Evolutionary conservation across 306 rosid genomes (phyloP), one percentile per base, ranked within the genome.

Genomic region (Nissolia schottii): DNA sequence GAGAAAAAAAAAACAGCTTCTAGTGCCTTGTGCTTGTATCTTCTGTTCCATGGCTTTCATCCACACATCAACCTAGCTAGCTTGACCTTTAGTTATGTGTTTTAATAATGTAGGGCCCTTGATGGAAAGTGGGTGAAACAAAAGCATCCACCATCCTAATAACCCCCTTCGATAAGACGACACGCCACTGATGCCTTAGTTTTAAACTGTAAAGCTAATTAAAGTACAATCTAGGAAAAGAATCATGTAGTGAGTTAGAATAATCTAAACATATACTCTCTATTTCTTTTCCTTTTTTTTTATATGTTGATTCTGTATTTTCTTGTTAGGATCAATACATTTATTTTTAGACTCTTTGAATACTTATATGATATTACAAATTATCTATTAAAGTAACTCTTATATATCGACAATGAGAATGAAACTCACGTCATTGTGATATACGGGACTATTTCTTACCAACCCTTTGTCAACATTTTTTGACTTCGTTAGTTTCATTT

Each of bases 51-150:
- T 76, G 45, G 48, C 70, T 80, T 80, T 56, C 79, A 76, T 79
- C 75, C 81, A 57, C 88, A 77, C 76, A 81, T 66, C 43, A 71
- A 76, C 79, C 62, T 64, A 65, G n/a, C n/a, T n/a, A n/a, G n/a
- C 15, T 49, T 80, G 80, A 74, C 85, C 34, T 79, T 80, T 81
- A 68, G 83, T 62, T 28, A 51, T 67, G 57, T 70, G 62, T 46
- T 83, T n/a, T 14, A 78, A 57, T 67, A 23, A 34, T 41, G 80
- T 66, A 71, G 82, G 88, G 46, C 73, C 89, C 75, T 59, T 70
- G 79, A 80, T 62, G 31, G 60, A 62, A 62, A 80, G 74, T 73
- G 73, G 76, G 23, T 71, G 76, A 64, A 60, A 64, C 65, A 54
- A 61, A 53, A 59, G 59, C 65, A 43, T 41, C 62, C 74, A 64